Percentiles rank a stretch among this genome's conserved stretches.
These are phyloP conservation scores for Fusarium nygamai DNA, from an alignment of 2,329 filamentous ascomycete species.

Conservation along the genomic window DNA sequence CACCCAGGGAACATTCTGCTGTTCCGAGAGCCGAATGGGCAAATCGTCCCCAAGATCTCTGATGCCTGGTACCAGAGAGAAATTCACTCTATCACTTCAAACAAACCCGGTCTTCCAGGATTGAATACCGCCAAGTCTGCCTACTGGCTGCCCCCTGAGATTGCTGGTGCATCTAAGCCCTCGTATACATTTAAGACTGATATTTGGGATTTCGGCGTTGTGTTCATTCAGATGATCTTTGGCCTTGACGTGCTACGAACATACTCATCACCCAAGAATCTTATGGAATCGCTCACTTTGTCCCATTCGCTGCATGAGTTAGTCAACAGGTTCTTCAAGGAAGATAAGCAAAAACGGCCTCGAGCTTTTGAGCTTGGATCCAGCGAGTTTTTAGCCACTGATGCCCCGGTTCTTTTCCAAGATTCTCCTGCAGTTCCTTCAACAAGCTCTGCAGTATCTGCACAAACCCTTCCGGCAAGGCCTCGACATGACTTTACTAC, in stretches of 20 bases:
- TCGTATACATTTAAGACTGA: constrained; percentile 83
- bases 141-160: constrained; percentile 86
- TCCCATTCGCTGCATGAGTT: constrained; percentile 83
- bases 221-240: constrained; percentile 94
- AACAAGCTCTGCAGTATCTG: constrained; percentile 55
- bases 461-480: constrained; percentile 57
- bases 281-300: constrained; percentile 76
- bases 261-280: constrained; percentile 79
- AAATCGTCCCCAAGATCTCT: constrained; percentile 77
- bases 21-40: constrained; percentile 73
- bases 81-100: constrained; percentile 68
- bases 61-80: constrained; percentile 78
- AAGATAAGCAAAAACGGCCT: constrained; percentile 83
- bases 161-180: constrained; percentile 68
- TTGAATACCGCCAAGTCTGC: constrained; percentile 74
- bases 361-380: constrained; percentile 79
- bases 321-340: constrained; percentile 83
- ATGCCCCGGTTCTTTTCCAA: constrained; percentile 66
- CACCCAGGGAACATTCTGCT: constrained; percentile 84
- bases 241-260: constrained; percentile 79
- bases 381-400: constrained; percentile 73
- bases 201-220: constrained; percentile 92
- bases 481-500: constrained; percentile 71
- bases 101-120: constrained; percentile 62
- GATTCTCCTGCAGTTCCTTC: constrained; percentile 54